These are phyloP conservation scores for Eucalyptus erythrocorys DNA, from an alignment of 345 rosid species.

Conservation along the genomic window DNA sequence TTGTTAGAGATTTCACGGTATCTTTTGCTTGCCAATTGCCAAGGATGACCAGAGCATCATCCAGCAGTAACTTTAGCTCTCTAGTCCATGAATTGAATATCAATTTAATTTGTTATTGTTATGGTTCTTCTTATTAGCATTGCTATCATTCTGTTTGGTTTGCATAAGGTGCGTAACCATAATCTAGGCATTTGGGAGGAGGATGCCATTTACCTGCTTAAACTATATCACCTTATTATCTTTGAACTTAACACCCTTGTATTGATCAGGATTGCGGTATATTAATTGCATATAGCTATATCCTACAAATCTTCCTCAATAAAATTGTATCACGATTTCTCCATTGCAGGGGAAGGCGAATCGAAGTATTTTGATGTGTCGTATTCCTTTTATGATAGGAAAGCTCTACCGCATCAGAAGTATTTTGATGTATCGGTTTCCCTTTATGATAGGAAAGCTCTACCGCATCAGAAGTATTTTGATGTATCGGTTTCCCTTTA, in stretches of 20 bases:
- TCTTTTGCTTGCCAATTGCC: not conserved
- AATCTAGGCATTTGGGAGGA: not conserved
- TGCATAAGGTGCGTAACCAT: not conserved
- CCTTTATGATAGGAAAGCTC: not conserved
- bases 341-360: not conserved
- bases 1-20: not conserved
- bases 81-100: not conserved
- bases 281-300: not conserved
- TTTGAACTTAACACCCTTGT: not conserved
- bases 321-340: not conserved
- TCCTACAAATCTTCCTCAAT: too few species aligned
- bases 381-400: not conserved
- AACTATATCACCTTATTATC: not conserved
- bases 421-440: too few species aligned
- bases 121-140: not conserved
- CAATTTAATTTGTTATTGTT: not conserved
- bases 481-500: too few species aligned
- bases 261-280: not conserved
- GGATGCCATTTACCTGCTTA: not conserved
- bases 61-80: not conserved
- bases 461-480: not conserved
- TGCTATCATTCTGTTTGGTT: not conserved
- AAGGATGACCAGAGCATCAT: not conserved
- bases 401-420: not conserved
- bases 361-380: not conserved